Evolutionary conservation across 2,329 filamentous ascomycete species (phyloP), one percentile per base, ranked within the genome.

Genomic region (Phoma sp.): DNA sequence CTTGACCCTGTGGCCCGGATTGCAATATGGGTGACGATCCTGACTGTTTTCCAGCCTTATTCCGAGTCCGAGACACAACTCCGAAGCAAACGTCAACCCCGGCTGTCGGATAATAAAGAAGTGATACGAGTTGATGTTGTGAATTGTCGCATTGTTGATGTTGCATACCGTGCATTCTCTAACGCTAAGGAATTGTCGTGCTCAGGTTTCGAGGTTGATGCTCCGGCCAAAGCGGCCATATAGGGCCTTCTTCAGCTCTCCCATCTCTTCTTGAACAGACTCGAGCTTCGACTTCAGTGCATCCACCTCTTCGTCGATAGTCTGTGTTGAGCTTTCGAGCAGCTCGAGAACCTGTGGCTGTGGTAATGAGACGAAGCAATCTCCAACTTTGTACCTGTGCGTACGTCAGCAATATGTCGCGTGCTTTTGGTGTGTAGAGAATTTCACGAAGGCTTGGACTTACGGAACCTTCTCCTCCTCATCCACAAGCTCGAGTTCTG

Each of bases 221-320:
- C 93, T 96, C 76, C 90, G 87, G 50, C 95, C 95, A 77, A 99
- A 99, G 58, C 96, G 87, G 28, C 92, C 93, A 77, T 99, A 99
- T 57, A 99, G 80, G 58, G 91, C 87, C 54, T 96, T 90, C 81
- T 99, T 99, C 61, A 99, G 82, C 74, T 90, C 83, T 59, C 87
- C 85, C 90, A 98, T 93, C 73, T 97, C 91, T 61, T 96, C 92
- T 50, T 88, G 88, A 46, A 96, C 83, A 2, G 82, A 82, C 48
- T 84, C 80, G 32, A 98, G 78, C 70, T 88, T 90, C 46, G 92
- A 90, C 76, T 97, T 92, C 48, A 97, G 78, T 55, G 78, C 81
- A 17, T 83, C 81, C 14, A 96, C 89, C 48, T 96, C 90, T 60
- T 87, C 80, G 62, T 96, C 92, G 59, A 96, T 87, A 67, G 83